These are phyloP conservation scores for Glonium stellatum DNA, from an alignment of 495 filamentous ascomycete species.

Conservation along the genomic window DNA sequence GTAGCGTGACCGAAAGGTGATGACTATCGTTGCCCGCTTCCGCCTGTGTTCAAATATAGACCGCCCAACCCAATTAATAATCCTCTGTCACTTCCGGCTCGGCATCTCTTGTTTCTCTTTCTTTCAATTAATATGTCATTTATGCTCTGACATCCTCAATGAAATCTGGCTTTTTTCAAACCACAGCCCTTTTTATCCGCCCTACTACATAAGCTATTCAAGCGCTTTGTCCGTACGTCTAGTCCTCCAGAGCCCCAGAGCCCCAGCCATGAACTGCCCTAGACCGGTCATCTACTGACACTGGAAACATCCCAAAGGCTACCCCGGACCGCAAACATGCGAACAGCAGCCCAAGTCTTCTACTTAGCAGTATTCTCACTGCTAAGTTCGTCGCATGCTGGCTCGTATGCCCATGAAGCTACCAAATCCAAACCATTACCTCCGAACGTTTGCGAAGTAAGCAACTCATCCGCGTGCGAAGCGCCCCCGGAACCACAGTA, in stretches of 20 bases:
- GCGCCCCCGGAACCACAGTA: conserved; percentile 5
- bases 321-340: conserved; percentile 45
- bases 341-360: conserved; percentile 59
- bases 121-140: background rate
- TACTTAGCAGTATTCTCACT: conserved; percentile 73
- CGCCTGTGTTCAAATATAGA: background rate
- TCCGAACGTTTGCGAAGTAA: conserved; percentile 61
- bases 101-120: background rate
- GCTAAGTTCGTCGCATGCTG: conserved; percentile 42
- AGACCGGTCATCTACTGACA: conserved; percentile 14
- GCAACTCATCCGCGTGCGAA: conserved; percentile 29
- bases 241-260: conserved; percentile 9
- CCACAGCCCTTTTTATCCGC: conserved; percentile 6
- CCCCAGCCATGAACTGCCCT: background rate
- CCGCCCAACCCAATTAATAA: background rate
- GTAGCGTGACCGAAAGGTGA: background rate
- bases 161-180: conserved; percentile 23
- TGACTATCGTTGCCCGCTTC: background rate
- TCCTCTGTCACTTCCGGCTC: background rate
- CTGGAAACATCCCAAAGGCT: conserved; percentile 11
- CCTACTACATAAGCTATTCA: conserved; percentile 1
- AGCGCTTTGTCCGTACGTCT: conserved; percentile 14
- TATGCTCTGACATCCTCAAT: conserved; percentile 3
- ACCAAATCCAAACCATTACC: conserved; percentile 37
- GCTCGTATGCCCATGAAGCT: conserved; percentile 29